phyloP scores from a whole-genome alignment of 495 filamentous ascomycete species.

The Xylaria intraflava region DNA sequence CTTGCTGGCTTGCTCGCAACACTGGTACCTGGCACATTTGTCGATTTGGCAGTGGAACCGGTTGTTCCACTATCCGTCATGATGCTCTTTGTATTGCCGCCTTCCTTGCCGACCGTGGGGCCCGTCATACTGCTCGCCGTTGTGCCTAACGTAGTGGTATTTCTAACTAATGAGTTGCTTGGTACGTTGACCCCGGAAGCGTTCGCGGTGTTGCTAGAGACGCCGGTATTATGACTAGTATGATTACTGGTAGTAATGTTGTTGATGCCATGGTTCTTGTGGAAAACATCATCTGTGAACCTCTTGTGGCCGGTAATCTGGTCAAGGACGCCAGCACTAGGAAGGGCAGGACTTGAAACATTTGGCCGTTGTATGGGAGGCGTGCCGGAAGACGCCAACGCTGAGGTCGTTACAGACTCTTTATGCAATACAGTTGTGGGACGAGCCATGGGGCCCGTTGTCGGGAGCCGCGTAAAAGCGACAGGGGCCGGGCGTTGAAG shows the following conservation, averaged over 20 bases:
- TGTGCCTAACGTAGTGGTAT: background rate
- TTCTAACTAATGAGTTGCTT: background rate
- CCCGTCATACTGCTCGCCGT: background rate
- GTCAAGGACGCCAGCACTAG: constrained; percentile 26
- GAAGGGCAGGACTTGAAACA: constrained; percentile 24
- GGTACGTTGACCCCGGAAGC: background rate
- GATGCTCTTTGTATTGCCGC: background rate
- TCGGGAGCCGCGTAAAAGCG: constrained; percentile 21
- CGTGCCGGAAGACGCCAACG: background rate
- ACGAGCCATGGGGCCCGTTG: constrained; percentile 17
- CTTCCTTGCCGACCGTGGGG: background rate
- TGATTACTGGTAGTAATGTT: background rate
- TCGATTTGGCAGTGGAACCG: background rate
- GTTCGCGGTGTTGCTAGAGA: background rate
- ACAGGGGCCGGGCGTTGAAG: constrained; percentile 27
- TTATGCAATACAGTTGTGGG: constrained; percentile 14
- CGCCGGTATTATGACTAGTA: background rate
- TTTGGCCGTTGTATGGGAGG: constrained; percentile 16
- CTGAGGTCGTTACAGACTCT: constrained; percentile 10
- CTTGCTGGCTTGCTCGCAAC: background rate
- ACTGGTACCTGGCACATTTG: background rate
- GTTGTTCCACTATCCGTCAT: background rate
- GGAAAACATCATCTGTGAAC: constrained; percentile 6
- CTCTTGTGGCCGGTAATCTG: constrained; percentile 27
- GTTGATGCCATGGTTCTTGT: constrained; percentile 3